phyloP scores from a whole-genome alignment of 106 monocot species.

The Acorus gramineus region DNA sequence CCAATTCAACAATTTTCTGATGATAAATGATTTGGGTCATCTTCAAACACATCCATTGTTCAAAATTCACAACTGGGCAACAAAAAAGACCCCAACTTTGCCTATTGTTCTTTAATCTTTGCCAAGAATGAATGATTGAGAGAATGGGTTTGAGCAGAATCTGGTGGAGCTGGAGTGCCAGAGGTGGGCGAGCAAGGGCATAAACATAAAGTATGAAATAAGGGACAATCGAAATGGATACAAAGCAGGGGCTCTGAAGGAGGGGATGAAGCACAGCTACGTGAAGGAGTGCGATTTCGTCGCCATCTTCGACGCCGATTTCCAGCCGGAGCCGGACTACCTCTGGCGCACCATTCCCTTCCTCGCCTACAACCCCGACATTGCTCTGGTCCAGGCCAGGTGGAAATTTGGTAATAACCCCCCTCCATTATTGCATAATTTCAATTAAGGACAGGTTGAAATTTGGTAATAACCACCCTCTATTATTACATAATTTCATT shows the following conservation, averaged over 20 bases:
- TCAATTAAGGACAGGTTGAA: too few relatives aligned
- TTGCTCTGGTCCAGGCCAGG: constrained; percentile 42
- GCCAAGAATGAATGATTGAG: too few relatives aligned
- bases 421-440: too few relatives aligned
- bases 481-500: too few relatives aligned
- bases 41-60: too few relatives aligned
- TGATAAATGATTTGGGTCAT: too few relatives aligned
- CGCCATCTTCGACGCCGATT: constrained; percentile 47
- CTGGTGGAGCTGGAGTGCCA: constrained; percentile 35
- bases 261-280: constrained; percentile 53
- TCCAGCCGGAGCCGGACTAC: constrained; percentile 47
- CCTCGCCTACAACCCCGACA: constrained; percentile 32
- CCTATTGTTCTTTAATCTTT: too few relatives aligned
- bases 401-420: constrained; percentile 35
- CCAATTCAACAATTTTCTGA: too few relatives aligned
- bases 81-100: too few relatives aligned
- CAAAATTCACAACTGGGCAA: too few relatives aligned
- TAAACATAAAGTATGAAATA: constrained; percentile 44
- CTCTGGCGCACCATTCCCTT: constrained; percentile 35
- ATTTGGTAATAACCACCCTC: too few relatives aligned
- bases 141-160: constrained; percentile 8
- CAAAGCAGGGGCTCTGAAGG: constrained; percentile 39
- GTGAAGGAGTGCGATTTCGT: constrained; percentile 35
- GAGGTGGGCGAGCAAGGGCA: constrained; percentile 33
- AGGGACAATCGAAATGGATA: constrained; percentile 40